Base-by-base conservation (phyloP, 345 rosid species). In the Erysimum cheiranthoides region DNA sequence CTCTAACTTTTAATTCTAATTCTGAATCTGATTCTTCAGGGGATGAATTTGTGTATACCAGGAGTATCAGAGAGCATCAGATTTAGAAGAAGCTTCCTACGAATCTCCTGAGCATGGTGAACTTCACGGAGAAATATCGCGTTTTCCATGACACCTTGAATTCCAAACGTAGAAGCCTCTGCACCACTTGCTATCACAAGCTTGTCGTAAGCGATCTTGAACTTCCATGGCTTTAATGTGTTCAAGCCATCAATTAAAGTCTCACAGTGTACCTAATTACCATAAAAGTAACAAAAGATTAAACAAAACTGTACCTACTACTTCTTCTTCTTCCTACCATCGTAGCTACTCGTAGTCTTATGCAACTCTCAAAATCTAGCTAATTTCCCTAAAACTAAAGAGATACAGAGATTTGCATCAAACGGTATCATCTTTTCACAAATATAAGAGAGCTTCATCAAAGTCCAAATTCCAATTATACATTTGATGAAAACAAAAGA, bases 1-100 rank as follows among this genome's bases (percentile, higher is more conserved):
- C 32, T 31, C 34, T 43, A 43, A 43, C 14, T 14, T 17, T 43
- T 38, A 7, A 6, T 53, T 31, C 73, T 42, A 14, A 47, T 28
- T 12, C 60, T 5, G 10, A 50, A 8, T 11, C 28, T 50, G 6
- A 59, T 39, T 32, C 61, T 64, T 53, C 35, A 72, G 7, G 16
- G 25, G 50, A 50, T 3, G 0, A 40, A 17, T 8, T 8, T 40
- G 5, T 45, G 36, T 17, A 49, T 80, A 90, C 97, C 97, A 58
- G 96, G 97, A 66, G 86, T 82, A 79, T 92, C 97, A 46, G 97
- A 92, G n/a, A 95, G 86, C 99, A 95, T 95, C 81, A 92, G 81
- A 75, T 95, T 95, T 2, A 95, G 78, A 36, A 92, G 99, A 46
- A 95, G 83, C 83, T 85, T 95, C 70, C 97, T 81, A 12, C 96